Evolutionary conservation across 225 moss, liverwort and hornwort genomes (phyloP).

Genomic region (Asterella californica): DNA sequence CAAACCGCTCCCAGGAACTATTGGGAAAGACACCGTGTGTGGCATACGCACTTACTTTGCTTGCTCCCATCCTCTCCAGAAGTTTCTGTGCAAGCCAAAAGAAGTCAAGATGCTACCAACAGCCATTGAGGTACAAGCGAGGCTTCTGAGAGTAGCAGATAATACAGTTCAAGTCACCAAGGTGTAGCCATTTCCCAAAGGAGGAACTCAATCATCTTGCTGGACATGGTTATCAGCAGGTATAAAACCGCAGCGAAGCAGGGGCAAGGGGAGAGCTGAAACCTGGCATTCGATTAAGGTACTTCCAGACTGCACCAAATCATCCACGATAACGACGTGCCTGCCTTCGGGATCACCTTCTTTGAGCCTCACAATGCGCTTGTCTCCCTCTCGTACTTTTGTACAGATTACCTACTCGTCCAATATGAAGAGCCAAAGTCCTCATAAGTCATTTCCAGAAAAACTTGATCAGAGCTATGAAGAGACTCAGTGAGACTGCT

Average conservation of each 20-base stretch:
- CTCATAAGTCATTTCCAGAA: no score
- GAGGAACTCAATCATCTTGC: no score
- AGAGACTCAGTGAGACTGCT: background rate
- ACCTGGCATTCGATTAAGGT: slow-evolving; percentile 99
- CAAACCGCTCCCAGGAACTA: slow-evolving; percentile 84
- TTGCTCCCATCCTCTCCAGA: slow-evolving; percentile 68
- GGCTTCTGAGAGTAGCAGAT: background rate
- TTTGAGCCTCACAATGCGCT: slow-evolving; percentile 82
- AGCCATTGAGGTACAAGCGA: background rate
- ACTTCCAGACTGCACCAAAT: slow-evolving; percentile 97
- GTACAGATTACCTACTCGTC: slow-evolving; percentile 74
- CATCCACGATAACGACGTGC: slow-evolving; percentile 96
- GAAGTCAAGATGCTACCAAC: background rate
- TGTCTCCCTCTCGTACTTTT: slow-evolving; percentile 89
- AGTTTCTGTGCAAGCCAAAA: slow-evolving; percentile 55
- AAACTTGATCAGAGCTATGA: no score
- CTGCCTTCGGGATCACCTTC: slow-evolving; percentile 91
- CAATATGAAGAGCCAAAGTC: background rate
- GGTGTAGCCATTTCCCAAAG: no score
- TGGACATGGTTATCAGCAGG: no score
- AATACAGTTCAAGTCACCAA: no score
- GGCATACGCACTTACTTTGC: slow-evolving; percentile 94
- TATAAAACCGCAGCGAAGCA: background rate
- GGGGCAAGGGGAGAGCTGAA: background rate
- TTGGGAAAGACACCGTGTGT: slow-evolving; percentile 97